Percentiles rank a stretch among this genome's conserved stretches.
These are phyloP conservation scores for Leccinum solheimii DNA, from an alignment of 1,284 basidiomycete genomes.

Conservation along the genomic window DNA sequence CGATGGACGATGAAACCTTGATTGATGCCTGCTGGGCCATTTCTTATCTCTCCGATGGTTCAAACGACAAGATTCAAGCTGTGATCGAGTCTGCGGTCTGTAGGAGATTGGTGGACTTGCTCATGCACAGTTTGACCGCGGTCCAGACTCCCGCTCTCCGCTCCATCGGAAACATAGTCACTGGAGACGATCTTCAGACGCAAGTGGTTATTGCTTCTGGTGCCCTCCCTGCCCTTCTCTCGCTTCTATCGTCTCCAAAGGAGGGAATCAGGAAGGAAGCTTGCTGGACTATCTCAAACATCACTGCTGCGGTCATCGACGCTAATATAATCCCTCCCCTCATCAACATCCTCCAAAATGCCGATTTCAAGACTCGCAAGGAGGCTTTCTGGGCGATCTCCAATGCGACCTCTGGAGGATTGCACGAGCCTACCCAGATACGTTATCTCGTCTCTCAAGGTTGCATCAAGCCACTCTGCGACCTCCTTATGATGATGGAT, in stretches of 20 bases:
- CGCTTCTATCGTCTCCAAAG: slow-evolving; percentile 91
- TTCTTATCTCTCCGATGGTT: slow-evolving; percentile 98
- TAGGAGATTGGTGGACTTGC: slow-evolving; percentile 93
- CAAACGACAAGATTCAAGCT: slow-evolving; percentile 99
- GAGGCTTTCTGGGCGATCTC: slow-evolving; percentile 99
- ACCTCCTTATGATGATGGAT: slow-evolving; percentile 96
- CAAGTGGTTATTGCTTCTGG: slow-evolving; percentile 98
- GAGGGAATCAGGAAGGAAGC: slow-evolving; percentile 97
- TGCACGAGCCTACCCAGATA: slow-evolving; percentile 96
- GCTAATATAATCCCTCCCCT: slow-evolving; percentile 95
- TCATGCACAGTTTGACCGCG: slow-evolving; percentile 96
- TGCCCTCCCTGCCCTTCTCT: slow-evolving; percentile 89
- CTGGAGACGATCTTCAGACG: slow-evolving; percentile 97
- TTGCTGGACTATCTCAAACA: slow-evolving; percentile 99
- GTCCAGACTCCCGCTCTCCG: slow-evolving; percentile 99
- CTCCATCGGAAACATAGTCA: slow-evolving; percentile 98
- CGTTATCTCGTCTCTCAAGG: slow-evolving; percentile 98
- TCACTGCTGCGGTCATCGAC: slow-evolving; percentile 89
- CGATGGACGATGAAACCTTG: slow-evolving; percentile 97
- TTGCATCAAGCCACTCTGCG: slow-evolving; percentile 98
- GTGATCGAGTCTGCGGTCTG: slow-evolving; percentile 99
- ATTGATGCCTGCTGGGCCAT: slow-evolving; percentile 99
- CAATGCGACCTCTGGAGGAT: slow-evolving; percentile 97
- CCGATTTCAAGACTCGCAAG: slow-evolving; percentile 99
- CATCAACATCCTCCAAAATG: slow-evolving; percentile 96